Conservation (phyloP, 495 filamentous ascomycete genomes). For the Penicillium turbatum region DNA sequence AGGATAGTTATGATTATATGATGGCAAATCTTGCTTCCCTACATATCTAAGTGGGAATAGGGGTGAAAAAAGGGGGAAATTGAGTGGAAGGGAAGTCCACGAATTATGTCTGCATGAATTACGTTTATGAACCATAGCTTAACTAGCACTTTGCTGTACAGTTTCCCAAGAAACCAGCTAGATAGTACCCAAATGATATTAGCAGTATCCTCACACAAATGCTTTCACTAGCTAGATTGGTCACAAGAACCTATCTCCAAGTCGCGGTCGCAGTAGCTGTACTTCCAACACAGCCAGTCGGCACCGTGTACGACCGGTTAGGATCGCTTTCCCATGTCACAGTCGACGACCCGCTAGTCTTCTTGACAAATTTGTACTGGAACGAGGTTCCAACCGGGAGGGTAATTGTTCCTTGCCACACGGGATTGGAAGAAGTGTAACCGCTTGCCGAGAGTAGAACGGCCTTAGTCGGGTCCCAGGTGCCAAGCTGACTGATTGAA, state of each 20-base stretch:
- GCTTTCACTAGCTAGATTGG: background rate
- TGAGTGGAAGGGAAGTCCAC: background rate
- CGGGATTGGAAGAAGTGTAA: conserved; percentile 50
- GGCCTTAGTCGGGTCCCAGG: conserved; percentile 47
- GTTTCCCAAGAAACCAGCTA: background rate
- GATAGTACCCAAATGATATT: background rate
- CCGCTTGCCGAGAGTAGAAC: conserved; percentile 46
- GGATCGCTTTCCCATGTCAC: conserved; percentile 61
- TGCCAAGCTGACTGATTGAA: conserved; percentile 47
- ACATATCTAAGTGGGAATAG: conserved; percentile 42
- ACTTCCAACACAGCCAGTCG: conserved; percentile 36
- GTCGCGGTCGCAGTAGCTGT: conserved; percentile 24
- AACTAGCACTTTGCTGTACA: background rate
- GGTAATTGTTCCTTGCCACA: conserved; percentile 49
- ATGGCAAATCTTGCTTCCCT: conserved; percentile 40
- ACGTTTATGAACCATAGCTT: background rate
- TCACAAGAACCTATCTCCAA: conserved; percentile 15
- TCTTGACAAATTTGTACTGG: conserved; percentile 62
- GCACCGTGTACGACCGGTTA: conserved; percentile 55
- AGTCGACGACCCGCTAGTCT: conserved; percentile 44
- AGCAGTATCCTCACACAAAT: background rate
- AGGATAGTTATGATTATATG: conserved; percentile 46
- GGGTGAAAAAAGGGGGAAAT: too few relatives aligned
- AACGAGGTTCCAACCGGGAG: conserved; percentile 49
- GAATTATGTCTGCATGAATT: background rate